Conservation (phyloP, 2,329 filamentous ascomycete genomes). For the Diaporthe vexans region DNA sequence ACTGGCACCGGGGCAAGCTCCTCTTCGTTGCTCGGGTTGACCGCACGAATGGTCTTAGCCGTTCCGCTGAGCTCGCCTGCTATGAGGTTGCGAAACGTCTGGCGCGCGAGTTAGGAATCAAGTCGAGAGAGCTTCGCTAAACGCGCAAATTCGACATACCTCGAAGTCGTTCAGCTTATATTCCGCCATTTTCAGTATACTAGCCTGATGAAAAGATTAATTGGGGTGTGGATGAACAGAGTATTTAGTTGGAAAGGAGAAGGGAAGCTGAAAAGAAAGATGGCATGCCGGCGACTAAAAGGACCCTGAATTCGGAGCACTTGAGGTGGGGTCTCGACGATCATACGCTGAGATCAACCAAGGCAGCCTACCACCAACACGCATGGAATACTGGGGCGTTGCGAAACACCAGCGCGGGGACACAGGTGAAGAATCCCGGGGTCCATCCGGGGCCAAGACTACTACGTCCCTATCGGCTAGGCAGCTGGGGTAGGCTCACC, state of each 20-base stretch:
- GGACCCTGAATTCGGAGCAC: background rate
- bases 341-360: background rate
- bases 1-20: constrained; percentile 54
- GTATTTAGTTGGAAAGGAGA: background rate
- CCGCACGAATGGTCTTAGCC: constrained; percentile 46
- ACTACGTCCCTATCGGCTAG: background rate
- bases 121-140: background rate
- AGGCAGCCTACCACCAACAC: background rate
- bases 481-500: too few relatives aligned
- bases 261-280: background rate
- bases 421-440: background rate
- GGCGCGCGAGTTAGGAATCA: background rate
- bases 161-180: constrained; percentile 34
- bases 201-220: background rate
- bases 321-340: background rate
- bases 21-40: constrained; percentile 53
- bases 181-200: background rate
- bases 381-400: constrained; percentile 16
- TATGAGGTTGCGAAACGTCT: constrained; percentile 47
- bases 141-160: background rate
- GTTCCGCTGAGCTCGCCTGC: constrained; percentile 44
- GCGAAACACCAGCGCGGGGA: constrained; percentile 1
- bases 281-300: background rate
- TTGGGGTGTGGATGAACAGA: background rate
- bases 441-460: background rate